Evolutionary conservation across 164 flowering plant genomes (phyloP), one percentile per base, ranked within the genome.

Genomic region (Chimonanthus praecox): DNA sequence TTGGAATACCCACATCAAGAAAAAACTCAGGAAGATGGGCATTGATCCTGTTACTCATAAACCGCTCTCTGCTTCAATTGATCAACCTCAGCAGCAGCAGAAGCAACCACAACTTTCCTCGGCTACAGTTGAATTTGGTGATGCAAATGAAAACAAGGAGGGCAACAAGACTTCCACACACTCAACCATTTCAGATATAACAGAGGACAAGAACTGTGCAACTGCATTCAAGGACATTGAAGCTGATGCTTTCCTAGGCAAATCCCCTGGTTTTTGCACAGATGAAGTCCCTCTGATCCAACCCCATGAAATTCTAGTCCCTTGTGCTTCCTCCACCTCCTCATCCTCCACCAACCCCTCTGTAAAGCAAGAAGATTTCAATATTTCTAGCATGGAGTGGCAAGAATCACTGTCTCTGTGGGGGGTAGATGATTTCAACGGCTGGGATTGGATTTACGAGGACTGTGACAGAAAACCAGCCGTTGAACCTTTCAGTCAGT

Each of bases 1-100:
- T 6, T 89, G 92, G 92, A 89, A 89, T 66, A 89, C 93, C 61
- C 93, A 89, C 85, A 89, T 89, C 75, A 89, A 89, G 82, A 89
- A 89, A 67, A 89, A 87, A 62, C 82, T 89, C 9, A 87, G 58
- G 78, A 89, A 89, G 73, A 87, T 89, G 93, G 93, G 93, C 6
- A 88, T 89, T 76, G 93, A 89, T 72, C 90, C 93, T 78, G 76
- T 83, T 21, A 89, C 91, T 70, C 94, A 88, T 82, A 85, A 87
- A 65, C 88, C 90, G 18, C 47, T 74, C 3, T 67, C 82, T 21
- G 8, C 75, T 16, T 11, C 77, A 8, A 21, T 47, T 60, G 82
- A 81, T 68, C 74, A 72, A 45, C 77, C 66, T n/a, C 75, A 71
- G 54, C 71, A 45, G 68, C 66, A 79, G 63, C 74, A 70, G 63